These are phyloP conservation scores for Neurospora sp. DNA, from an alignment of 495 filamentous ascomycete genomes.

Conservation along the genomic window DNA sequence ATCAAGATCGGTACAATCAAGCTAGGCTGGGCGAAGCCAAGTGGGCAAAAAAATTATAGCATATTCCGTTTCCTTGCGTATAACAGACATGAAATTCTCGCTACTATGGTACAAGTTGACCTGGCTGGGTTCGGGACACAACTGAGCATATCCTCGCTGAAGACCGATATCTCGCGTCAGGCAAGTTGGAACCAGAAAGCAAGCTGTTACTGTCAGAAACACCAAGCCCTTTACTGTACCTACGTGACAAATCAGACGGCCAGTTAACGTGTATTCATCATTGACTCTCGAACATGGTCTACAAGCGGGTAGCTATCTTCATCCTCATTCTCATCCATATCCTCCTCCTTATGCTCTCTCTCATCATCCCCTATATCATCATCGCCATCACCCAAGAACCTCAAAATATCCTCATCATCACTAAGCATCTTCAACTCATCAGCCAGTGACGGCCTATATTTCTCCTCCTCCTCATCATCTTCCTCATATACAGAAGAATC, in stretches of 20 bases:
- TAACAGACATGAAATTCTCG: neutral
- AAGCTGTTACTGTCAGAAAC: too few species aligned
- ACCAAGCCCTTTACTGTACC: neutral
- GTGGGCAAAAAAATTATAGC: neutral
- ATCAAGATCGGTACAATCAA: neutral
- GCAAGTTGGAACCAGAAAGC: too few species aligned
- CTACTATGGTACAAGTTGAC: too few species aligned
- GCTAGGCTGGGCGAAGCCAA: neutral
- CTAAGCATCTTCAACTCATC: neutral
- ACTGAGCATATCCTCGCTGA: too few species aligned
- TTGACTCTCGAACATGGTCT: neutral
- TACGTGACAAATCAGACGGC: neutral
- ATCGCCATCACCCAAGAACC: neutral
- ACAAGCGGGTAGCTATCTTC: neutral
- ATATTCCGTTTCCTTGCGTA: neutral
- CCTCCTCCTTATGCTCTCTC: too few species aligned
- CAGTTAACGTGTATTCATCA: neutral
- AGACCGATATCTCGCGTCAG: too few species aligned
- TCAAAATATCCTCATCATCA: neutral
- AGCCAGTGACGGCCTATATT: constrained; percentile 9
- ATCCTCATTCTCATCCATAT: neutral
- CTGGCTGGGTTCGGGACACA: too few species aligned
- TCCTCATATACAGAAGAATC: constrained; percentile 40
- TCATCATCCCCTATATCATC: neutral
- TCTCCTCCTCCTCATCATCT: constrained; percentile 53